Evolutionary conservation across 805 yeast species (phyloP), one percentile per base, ranked within the genome.

Genomic region (Starmerella scarabaei): DNA sequence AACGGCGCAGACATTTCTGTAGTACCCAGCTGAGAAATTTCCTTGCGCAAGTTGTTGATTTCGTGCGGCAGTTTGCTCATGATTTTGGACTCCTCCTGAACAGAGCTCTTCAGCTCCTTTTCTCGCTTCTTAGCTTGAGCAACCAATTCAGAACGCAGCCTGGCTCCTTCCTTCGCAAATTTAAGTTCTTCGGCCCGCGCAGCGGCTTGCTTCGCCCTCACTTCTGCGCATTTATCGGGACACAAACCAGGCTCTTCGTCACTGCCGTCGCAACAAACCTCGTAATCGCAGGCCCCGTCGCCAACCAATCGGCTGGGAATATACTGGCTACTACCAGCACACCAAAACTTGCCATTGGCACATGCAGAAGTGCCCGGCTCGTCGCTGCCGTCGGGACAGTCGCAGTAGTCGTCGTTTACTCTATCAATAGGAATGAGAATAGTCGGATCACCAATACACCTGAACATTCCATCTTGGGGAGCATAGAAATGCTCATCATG

Each of bases 371-470:
- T 88, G 0, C 96, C 96, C 0, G 96, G 95, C 58, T 91, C 97
- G 62, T 91, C 98, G 4, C 86, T 75, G 0, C 97, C 97, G 61
- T 91, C 98, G 0, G 96, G 96, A 63, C 97, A 88, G 54, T 91
- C 97, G 61, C 97, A 88, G 54, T 69, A 78, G 51, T 85, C 80
- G 58, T 91, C 96, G 57, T 88, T 88, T 51, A 88, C 69, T 53
- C 76, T 80, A 28, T 63, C 63, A 37, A 65, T 64, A 30, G 76
- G 65, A 16, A 88, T 60, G 17, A 64, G 65, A 4, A 84, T 72
- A n/a, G 72, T 69, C 0, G 91, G 78, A 53, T 80, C 69, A 24
- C 60, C 52, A 28, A 88, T 57, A 62, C 97, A 88, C 5, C 64
- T 59, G 83, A 91, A 88, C 36, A 65, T 58, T 1, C 73, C 73